Conservation (phyloP, 2,329 filamentous ascomycete species). For the Scortechinia acanthostroma region DNA sequence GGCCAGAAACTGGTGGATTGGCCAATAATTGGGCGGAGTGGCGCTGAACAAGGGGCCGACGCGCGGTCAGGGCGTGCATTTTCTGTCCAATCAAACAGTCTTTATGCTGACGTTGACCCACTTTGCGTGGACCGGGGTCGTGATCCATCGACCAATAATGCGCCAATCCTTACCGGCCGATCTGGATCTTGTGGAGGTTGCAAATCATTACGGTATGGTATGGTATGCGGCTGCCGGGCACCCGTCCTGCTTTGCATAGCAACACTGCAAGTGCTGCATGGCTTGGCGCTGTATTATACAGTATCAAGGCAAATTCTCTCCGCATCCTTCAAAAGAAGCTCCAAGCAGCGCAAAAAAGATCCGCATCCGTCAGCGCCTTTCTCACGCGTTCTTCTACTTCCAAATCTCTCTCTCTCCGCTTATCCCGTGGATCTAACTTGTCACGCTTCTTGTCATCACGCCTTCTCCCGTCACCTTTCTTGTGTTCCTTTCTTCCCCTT, state of each 20-base stretch:
- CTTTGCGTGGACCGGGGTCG: too few relatives aligned
- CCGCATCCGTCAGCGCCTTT: constrained; percentile 3
- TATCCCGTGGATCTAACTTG: constrained; percentile 4
- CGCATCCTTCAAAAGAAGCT: constrained; percentile 8
- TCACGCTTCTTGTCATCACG: constrained; percentile 4
- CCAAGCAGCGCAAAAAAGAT: constrained; percentile 2
- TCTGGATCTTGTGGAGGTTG: neutral
- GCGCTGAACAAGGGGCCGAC: too few relatives aligned
- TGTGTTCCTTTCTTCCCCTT: constrained; percentile 5
- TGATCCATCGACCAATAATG: neutral
- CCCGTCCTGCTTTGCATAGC: too few relatives aligned
- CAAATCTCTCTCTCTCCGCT: constrained; percentile 5
- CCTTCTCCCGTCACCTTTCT: constrained; percentile 4
- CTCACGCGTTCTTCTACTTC: constrained; percentile 3
- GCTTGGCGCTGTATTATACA: neutral
- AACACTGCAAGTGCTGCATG: neutral
- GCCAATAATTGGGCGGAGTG: too few relatives aligned
- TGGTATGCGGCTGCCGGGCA: neutral
- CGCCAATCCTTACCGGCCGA: neutral
- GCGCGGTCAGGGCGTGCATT: too few relatives aligned
- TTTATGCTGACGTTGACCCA: too few relatives aligned
- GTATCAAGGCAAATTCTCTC: neutral
- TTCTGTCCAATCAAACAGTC: too few relatives aligned
- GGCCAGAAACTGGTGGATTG: too few relatives aligned
- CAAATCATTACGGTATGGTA: neutral